Evolutionary conservation across 2,329 filamentous ascomycete species (phyloP), one percentile per base, ranked within the genome.

Genomic region (Herpotrichia juniperi): DNA sequence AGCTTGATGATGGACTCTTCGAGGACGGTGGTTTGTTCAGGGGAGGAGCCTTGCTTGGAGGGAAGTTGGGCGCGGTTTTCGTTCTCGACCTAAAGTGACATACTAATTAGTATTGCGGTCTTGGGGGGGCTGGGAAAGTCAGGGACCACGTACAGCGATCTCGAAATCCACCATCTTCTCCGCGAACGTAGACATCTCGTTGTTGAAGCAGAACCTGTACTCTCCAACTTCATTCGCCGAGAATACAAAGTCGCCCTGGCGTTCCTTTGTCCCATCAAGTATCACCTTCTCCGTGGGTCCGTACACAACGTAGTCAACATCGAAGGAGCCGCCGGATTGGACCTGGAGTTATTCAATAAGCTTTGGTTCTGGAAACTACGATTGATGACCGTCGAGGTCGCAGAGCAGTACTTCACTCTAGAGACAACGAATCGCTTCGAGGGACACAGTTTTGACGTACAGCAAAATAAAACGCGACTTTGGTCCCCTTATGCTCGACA

Each of bases 161-260:
- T 99, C 94, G 70, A 99, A 97, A 75, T 99, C 94, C 59, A 99
- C 93, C 73, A 91, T 87, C 80, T 99, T 99, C 78, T 99, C 94
- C 46, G 93, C 88, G 73, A 96, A 97, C 0, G 93, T 97, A 71
- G 90, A 96, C 90, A 99, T 96, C 72, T 94, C 89, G 71, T 99
- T 99, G 78, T 93, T 90, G 81, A 99, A 99, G 83, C 94, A 99
- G 80, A 99, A 97, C 48, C 87, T 86, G 79, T 97, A 97, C 69
- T 97, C 93, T 61, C 94, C 94, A 6, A 83, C 71, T 46, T 91
- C 86, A 67, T 91, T 91, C 40, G 93, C 94, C 0, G 93, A 96
- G 76, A 99, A 99, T 57, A 99, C 94, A 71, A 96, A 97, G 77
- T 99, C 94, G 48, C 93, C 94, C 78, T 97, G 93, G 61, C 93